A percentile compares a stretch with the other conserved stretches of the same genome.
Conservation (phyloP, 768 basidiomycete genomes). For the Candolleomyces efflorescens region DNA sequence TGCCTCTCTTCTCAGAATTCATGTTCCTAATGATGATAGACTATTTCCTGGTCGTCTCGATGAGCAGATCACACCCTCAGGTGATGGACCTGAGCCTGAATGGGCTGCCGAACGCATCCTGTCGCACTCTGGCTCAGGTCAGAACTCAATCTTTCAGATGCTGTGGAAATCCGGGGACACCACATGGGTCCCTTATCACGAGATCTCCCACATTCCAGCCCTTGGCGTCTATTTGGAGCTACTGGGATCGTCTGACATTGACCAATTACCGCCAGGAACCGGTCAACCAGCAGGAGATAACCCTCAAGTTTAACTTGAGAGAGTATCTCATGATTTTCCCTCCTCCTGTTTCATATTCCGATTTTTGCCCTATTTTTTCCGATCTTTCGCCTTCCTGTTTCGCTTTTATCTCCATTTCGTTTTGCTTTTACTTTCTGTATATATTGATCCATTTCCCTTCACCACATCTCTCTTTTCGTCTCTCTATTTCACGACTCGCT, state of each 20-base stretch:
- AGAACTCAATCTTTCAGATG: conserved; percentile 19
- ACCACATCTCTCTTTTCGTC: not conserved
- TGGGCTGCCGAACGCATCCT: conserved; percentile 23
- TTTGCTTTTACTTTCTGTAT: not conserved
- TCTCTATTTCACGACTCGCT: not conserved
- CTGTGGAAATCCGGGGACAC: conserved; percentile 26
- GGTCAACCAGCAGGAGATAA: not conserved
- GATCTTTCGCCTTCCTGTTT: not conserved
- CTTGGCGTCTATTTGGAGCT: not conserved
- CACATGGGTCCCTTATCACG: conserved; percentile 26
- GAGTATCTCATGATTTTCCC: not conserved
- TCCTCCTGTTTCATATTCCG: not conserved
- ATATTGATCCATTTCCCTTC: no score
- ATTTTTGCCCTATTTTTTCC: not conserved
- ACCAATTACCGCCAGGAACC: not conserved
- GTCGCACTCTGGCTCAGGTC: conserved; percentile 16
- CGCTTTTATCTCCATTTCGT: not conserved
- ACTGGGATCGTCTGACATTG: not conserved
- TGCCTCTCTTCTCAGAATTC: conserved; percentile 23
- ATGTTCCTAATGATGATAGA: conserved; percentile 29
- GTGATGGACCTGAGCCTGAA: conserved; percentile 14
- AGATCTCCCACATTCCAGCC: not conserved
- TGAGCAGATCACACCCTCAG: conserved; percentile 11
- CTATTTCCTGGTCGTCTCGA: conserved; percentile 30
- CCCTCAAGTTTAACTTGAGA: not conserved